Evolutionary conservation across 371 early-diverging fungal species (phyloP), one percentile per base, ranked within the genome.

Genomic region (Mortierella sp.): DNA sequence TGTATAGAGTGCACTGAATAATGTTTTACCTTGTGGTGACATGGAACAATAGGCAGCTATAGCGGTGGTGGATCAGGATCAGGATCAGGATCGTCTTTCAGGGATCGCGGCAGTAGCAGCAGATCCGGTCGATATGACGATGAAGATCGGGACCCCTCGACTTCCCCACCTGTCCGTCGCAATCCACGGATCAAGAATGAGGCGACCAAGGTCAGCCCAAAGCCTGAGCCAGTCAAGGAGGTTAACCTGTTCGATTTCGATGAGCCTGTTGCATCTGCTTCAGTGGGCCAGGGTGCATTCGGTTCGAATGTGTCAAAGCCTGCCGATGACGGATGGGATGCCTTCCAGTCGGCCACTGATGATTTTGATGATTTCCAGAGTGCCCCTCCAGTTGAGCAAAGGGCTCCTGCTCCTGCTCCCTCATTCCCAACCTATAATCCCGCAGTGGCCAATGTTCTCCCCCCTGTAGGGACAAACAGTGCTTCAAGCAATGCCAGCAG

Each of bases 331-430:
- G 89, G 87, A 28, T 90, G 90, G 90, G 90, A 89, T 30, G 85
- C 86, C 37, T 84, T 72, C 62, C 86, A 69, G 86, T 87, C 57
- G n/a, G 83, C 72, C 49, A 80, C 84, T 68, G 89, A 90, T 66
- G 92, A 90, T 45, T 92, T 92, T 78, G 88, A 86, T 64, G 92
- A 92, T 61, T 92, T 92, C 64, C 90, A 90, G 63, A 86, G 86
- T 51, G 90, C 92, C 0, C 86, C 87, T 43, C 81, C 78, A 51
- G 78, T 73, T 11, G 68, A 76, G n/a, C 64, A 64, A 49, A 68
- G 61, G 51, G 59, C 32, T 16, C 71, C 70, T 35, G 26, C 59
- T 8, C 30, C 72, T 12, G 20, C 52, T 5, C 74, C 70, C 5
- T 35, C 70, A 0, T 73, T 78, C 64, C 70, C 78, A 16, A 64